These are phyloP conservation scores for Lecanoromycetidae sp. DNA, from an alignment of 2,329 filamentous ascomycete species.

Conservation along the genomic window DNA sequence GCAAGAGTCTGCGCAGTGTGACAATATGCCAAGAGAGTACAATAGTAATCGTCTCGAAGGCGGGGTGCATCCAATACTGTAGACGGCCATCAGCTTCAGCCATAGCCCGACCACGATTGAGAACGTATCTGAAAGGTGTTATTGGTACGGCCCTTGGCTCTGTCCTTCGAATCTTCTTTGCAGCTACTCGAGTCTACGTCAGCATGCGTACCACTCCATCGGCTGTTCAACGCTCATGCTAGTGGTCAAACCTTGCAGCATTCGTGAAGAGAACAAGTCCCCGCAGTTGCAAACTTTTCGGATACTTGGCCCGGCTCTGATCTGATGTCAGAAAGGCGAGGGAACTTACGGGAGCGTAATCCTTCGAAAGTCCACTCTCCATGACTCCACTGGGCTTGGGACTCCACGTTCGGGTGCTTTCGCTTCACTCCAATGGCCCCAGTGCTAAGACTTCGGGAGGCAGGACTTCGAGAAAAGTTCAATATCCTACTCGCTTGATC, in stretches of 20 bases:
- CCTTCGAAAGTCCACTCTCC: conserved; percentile 30
- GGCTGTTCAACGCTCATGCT: background rate
- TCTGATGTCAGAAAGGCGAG: background rate
- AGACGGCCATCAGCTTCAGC: conserved; percentile 24
- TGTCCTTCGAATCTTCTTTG: conserved; percentile 14
- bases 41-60: conserved; percentile 93
- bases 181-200: background rate
- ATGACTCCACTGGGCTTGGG: conserved; percentile 29
- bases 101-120: background rate
- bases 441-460: conserved; percentile 19
- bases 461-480: conserved; percentile 33
- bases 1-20: conserved; percentile 61
- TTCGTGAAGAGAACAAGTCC: no score
- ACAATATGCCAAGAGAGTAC: conserved; percentile 79
- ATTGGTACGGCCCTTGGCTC: conserved; percentile 45
- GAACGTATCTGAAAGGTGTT: conserved; percentile 62
- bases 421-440: conserved; percentile 15
- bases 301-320: no score
- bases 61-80: conserved; percentile 78
- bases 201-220: background rate
- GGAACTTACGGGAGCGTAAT: conserved; percentile 24
- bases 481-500: conserved; percentile 58
- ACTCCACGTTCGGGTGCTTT: conserved; percentile 5
- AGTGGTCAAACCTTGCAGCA: no score
- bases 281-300: no score